A percentile compares a stretch with the other conserved stretches of the same genome.
Evolutionary conservation across 192 early-diverging fungal genomes (phyloP).

Genomic region (Linnemannia schmuckeri): DNA sequence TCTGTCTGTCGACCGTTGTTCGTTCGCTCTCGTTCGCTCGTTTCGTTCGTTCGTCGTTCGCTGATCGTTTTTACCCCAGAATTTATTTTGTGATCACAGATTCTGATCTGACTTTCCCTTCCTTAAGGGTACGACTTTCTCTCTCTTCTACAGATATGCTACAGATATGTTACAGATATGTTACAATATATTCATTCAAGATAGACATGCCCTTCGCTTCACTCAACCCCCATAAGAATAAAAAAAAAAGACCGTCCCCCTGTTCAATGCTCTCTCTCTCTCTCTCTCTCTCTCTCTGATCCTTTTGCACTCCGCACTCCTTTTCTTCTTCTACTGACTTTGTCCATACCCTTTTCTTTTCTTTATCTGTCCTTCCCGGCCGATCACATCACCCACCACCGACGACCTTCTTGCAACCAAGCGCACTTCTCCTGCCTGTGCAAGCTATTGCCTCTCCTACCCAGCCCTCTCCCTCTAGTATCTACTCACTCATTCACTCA

Average conservation of each 20-base stretch:
- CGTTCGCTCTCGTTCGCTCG: background rate
- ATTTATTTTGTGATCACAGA: no score
- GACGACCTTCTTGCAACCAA: background rate
- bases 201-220: no score
- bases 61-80: no score
- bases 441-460: background rate
- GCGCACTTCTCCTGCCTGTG: no score
- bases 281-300: no score
- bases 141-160: background rate
- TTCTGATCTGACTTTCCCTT: no score
- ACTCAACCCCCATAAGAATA: no score
- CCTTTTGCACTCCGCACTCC: background rate
- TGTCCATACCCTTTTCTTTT: background rate
- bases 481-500: background rate
- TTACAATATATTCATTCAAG: no score
- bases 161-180: no score
- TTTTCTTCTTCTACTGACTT: slow-evolving; percentile 4
- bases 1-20: no score
- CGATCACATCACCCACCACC: background rate
- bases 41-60: background rate
- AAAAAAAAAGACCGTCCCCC: no score
- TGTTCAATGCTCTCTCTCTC: no score
- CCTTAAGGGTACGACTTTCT: background rate
- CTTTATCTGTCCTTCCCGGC: background rate
- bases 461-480: background rate